Conservation (phyloP, 768 basidiomycete species). For the Pholiota molesta region DNA sequence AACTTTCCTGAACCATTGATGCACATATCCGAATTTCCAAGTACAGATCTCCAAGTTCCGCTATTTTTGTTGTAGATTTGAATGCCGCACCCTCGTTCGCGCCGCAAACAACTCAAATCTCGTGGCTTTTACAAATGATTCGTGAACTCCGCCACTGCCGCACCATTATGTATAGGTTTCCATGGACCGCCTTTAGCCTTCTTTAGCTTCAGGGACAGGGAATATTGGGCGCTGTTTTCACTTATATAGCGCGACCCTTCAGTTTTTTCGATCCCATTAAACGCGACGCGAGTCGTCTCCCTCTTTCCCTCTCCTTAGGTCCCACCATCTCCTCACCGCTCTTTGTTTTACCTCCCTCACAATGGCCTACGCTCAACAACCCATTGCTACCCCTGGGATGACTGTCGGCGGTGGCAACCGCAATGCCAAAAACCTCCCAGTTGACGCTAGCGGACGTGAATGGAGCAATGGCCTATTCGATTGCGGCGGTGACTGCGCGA, state of each 20-base stretch:
- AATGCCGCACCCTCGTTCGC: background rate
- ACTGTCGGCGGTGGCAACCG: slow-evolving; percentile 30
- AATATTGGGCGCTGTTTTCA: background rate
- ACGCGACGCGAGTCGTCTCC: background rate
- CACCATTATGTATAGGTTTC: background rate
- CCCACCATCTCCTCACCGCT: background rate
- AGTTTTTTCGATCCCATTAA: background rate
- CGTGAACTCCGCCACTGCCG: background rate
- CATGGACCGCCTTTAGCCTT: background rate
- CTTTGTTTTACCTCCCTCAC: background rate
- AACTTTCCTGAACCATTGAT: background rate
- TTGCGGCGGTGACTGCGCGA: slow-evolving; percentile 34
- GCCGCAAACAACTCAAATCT: slow-evolving; percentile 2
- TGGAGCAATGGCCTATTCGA: slow-evolving; percentile 38
- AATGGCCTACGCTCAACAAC: slow-evolving; percentile 26
- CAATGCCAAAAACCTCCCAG: slow-evolving; percentile 37
- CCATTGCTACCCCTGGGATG: slow-evolving; percentile 27
- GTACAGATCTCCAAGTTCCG: background rate
- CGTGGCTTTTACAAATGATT: background rate
- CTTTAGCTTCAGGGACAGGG: background rate
- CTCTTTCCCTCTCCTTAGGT: background rate
- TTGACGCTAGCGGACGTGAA: slow-evolving; percentile 35
- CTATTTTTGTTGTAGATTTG: background rate
- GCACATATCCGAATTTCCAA: background rate
- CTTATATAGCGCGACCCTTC: slow-evolving; percentile 5